These are phyloP conservation scores for Glonium stellatum DNA, from an alignment of 495 filamentous ascomycete species.

Conservation along the genomic window DNA sequence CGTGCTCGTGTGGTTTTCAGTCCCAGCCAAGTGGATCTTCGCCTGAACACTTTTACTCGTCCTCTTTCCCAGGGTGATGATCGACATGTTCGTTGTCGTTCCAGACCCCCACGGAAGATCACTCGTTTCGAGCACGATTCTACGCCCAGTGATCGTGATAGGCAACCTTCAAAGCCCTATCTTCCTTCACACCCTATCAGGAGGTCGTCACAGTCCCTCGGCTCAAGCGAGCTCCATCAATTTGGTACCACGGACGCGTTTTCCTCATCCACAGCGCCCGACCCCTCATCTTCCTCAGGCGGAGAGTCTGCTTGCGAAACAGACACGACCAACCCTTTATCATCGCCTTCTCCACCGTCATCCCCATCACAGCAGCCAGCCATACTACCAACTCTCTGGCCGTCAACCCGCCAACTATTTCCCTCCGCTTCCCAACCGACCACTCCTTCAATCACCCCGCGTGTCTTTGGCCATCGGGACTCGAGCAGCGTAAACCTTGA, in stretches of 20 bases:
- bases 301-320: constrained; percentile 10
- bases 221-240: constrained; percentile 1
- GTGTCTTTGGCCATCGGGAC: constrained; percentile 1
- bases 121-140: constrained; percentile 6
- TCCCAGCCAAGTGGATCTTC: constrained; percentile 59
- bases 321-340: constrained; percentile 20
- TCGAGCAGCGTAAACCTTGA: constrained; percentile 8
- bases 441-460: constrained; percentile 14
- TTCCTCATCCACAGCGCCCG: constrained; percentile 14
- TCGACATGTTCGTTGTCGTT: neutral
- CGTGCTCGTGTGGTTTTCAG: constrained; percentile 73
- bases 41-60: constrained; percentile 27
- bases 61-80: constrained; percentile 17
- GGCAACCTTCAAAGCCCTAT: constrained; percentile 3
- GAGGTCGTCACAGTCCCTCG: neutral
- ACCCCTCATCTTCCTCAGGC: constrained; percentile 8
- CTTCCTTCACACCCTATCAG: constrained; percentile 4
- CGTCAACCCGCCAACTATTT: constrained; percentile 25
- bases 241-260: constrained; percentile 5
- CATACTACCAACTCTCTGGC: constrained; percentile 22
- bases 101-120: neutral
- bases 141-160: neutral
- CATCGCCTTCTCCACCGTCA: constrained; percentile 9
- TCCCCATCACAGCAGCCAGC: constrained; percentile 9
- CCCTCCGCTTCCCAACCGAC: constrained; percentile 24